Percentiles rank a stretch among this genome's conserved stretches.
These are phyloP conservation scores for Xanthoceras sorbifolium DNA, from an alignment of 345 rosid species.

Conservation along the genomic window DNA sequence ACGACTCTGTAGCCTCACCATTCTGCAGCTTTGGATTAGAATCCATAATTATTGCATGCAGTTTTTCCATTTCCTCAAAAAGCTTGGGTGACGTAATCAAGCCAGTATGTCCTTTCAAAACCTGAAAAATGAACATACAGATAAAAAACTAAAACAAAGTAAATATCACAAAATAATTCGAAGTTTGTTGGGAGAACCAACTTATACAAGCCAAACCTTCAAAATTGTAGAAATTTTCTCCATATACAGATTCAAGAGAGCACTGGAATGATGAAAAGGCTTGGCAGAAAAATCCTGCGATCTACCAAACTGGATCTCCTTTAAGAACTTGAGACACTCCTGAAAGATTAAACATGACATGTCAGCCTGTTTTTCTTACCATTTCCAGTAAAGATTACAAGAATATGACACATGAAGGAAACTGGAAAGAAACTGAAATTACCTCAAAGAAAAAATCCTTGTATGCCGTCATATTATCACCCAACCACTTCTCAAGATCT, in stretches of 20 bases:
- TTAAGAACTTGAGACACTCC: conserved; percentile 88
- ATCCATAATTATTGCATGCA: conserved; percentile 51
- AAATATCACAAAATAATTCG: background rate
- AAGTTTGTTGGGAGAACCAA: background rate
- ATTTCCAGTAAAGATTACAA: conserved; percentile 5
- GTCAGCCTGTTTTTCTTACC: conserved; percentile 13
- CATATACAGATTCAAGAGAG: conserved; percentile 55
- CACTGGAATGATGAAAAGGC: conserved; percentile 58
- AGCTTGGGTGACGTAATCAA: conserved; percentile 51
- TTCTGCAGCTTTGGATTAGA: conserved; percentile 68
- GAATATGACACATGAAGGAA: background rate
- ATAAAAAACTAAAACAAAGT: background rate
- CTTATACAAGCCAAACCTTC: conserved; percentile 51
- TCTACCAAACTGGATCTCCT: conserved; percentile 67
- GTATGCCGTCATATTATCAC: conserved; percentile 49
- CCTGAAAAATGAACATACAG: conserved; percentile 40
- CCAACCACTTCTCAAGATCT: conserved; percentile 89
- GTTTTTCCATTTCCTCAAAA: conserved; percentile 72
- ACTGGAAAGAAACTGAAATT: conserved; percentile 11
- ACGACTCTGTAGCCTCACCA: conserved; percentile 65
- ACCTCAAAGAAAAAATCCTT: conserved; percentile 89
- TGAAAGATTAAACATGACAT: conserved; percentile 39
- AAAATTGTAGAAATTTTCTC: conserved; percentile 60
- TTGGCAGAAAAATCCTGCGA: conserved; percentile 62
- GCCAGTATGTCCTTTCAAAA: conserved; percentile 58